Base-by-base conservation (phyloP, 441 rosid species). In the Pelargonium citronellum region DNA sequence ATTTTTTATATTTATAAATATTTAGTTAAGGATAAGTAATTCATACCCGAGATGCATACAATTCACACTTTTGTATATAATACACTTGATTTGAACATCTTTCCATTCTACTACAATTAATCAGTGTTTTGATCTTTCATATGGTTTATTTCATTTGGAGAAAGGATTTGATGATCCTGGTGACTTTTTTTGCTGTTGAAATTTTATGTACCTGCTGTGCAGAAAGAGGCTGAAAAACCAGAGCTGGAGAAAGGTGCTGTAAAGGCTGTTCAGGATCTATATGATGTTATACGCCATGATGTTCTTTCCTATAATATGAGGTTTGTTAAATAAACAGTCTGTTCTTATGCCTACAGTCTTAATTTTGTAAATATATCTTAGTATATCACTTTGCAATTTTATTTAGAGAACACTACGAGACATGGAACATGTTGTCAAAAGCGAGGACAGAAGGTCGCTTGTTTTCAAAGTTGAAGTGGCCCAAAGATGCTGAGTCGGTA, bases 251-350 rank as follows among this genome's bases (percentile, higher is more conserved):
- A 86, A 69, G 98, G 98, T 66, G 98, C 98, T 4, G 73, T 95
- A 70, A 79, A 92, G 81, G 96, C 99, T 82, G 91, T 91, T 80
- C 99, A 84, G 70, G 98, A 92, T 91, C 91, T 95, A 61, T 91
- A 92, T 69, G 99, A 95, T 87, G 97, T 95, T 80, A 85, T 95
- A 81, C 89, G 73, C 49, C 80, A 77, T 75, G 99, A 95, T 79
- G 85, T 95, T 73, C 88, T 92, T 76, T 73, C 87, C 65, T 57
- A 89, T 68, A 71, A 86, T 82, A 81, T 86, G 96, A 91, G 98
- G 99, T 95, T 62, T 73, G 70, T 27, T 20, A 58, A 61, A 61
- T 61, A 9, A 22, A 61, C 27, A 22, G 24, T 60, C 1, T 60
- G 24, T 60, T 22, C 10, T 10, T 24, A 20, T 22, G 1, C 7